Evolutionary conservation across 225 moss, liverwort and hornwort species (phyloP).

Genomic region (Bryoerythrophyllum caledonicum): DNA sequence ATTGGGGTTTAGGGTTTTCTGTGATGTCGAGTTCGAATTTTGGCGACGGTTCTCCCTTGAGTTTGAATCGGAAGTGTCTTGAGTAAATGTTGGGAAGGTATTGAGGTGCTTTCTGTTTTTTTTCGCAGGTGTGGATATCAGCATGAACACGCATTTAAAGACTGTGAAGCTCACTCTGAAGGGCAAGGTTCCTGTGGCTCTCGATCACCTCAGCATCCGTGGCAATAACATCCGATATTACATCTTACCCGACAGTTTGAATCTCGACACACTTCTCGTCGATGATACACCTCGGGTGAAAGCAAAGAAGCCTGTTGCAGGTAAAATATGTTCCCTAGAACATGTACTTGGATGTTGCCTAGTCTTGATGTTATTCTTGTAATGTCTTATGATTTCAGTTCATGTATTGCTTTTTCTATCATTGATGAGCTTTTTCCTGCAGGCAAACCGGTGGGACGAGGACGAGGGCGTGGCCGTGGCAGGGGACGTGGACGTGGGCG

Average conservation of each 20-base stretch:
- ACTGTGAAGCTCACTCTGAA: constrained; percentile 92
- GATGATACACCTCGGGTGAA: constrained; percentile 96
- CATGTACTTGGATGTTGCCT: background rate
- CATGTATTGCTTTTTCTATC: background rate
- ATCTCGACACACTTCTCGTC: constrained; percentile 88
- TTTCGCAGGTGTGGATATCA: constrained; percentile 75
- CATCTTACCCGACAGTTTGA: constrained; percentile 95
- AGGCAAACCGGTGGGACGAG: constrained; percentile 67
- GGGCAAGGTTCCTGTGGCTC: constrained; percentile 93
- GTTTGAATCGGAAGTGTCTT: background rate
- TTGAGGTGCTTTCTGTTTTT: constrained; percentile 11
- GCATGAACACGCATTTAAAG: constrained; percentile 98
- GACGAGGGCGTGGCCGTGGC: constrained; percentile 63
- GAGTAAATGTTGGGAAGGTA: background rate
- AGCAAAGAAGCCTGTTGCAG: constrained; percentile 93
- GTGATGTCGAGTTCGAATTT: background rate
- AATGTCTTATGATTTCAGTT: background rate
- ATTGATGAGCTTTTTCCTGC: constrained; percentile 6
- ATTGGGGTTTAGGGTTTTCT: background rate
- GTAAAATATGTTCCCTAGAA: constrained; percentile 26
- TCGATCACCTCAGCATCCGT: constrained; percentile 83
- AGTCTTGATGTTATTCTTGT: background rate
- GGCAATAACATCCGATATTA: constrained; percentile 98
- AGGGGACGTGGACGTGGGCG: constrained; percentile 71
- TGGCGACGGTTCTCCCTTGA: background rate